phyloP scores from a whole-genome alignment of 2,329 filamentous ascomycete genomes.

The Hypoxylon sp. region DNA sequence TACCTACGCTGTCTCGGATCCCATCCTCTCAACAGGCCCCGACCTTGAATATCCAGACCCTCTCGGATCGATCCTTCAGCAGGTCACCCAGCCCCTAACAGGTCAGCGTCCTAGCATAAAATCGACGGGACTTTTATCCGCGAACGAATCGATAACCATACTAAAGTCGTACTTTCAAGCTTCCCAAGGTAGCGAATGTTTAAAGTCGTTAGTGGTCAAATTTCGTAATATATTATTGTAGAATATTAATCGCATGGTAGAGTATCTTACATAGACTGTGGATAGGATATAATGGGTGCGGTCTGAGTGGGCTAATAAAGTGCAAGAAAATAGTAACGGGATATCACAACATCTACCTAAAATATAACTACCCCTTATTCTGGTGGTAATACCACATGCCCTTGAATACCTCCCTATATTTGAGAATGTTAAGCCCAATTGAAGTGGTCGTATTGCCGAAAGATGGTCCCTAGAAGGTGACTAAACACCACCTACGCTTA shows the following conservation, averaged over 20 bases:
- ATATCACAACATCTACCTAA: not conserved
- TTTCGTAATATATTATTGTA: not conserved
- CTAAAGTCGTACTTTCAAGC: too few relatives aligned
- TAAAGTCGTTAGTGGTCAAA: too few relatives aligned
- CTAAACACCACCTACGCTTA: not conserved
- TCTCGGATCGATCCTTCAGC: too few relatives aligned
- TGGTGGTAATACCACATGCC: not conserved
- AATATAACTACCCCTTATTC: not conserved
- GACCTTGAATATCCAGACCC: too few relatives aligned
- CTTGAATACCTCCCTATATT: not conserved
- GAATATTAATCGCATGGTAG: not conserved
- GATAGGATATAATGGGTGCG: not conserved
- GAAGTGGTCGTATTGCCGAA: not conserved
- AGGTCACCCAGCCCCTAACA: too few relatives aligned
- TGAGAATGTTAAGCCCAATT: not conserved
- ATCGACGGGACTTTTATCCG: too few relatives aligned
- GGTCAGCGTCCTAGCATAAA: too few relatives aligned
- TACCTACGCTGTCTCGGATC: too few relatives aligned
- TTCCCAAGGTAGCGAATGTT: too few relatives aligned
- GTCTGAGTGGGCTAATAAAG: not conserved
- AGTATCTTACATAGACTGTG: not conserved
- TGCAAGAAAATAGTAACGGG: not conserved
- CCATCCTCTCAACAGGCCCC: too few relatives aligned
- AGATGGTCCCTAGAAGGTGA: not conserved
- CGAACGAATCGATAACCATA: too few relatives aligned